Conservation (phyloP, 78 protist species). For the Emiliania huxleyi region DNA sequence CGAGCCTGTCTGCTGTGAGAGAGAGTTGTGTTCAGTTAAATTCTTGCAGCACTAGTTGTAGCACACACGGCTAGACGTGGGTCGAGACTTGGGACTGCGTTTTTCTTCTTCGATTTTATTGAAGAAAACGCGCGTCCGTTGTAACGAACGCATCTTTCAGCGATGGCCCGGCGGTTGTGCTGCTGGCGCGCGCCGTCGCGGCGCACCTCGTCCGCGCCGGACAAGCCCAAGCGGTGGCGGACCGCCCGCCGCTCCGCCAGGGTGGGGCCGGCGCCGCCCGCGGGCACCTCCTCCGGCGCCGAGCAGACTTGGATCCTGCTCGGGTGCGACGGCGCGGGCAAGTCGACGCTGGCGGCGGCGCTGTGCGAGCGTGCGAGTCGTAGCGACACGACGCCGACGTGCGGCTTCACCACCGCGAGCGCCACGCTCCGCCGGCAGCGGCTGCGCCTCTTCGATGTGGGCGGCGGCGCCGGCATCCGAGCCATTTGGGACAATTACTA, state of each 20-base stretch:
- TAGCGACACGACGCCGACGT: neutral
- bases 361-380: neutral
- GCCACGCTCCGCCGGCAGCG: no score
- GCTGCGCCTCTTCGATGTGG: neutral
- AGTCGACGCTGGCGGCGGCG: neutral
- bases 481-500: slow-evolving; percentile 34
- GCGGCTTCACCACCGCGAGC: neutral
- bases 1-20: no score
- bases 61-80: no score
- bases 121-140: no score
- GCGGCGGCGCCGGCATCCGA: neutral
- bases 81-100: no score
- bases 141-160: no score
- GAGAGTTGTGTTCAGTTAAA: no score
- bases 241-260: neutral
- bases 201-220: no score
- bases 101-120: no score
- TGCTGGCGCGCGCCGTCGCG: no score
- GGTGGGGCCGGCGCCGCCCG: neutral
- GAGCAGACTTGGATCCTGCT: neutral
- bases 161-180: no score
- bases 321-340: neutral
- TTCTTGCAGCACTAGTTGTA: no score
- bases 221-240: neutral
- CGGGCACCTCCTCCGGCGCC: neutral